These are phyloP conservation scores for Ascosphaera acerosa DNA, from an alignment of 2,329 filamentous ascomycete genomes.

Conservation along the genomic window DNA sequence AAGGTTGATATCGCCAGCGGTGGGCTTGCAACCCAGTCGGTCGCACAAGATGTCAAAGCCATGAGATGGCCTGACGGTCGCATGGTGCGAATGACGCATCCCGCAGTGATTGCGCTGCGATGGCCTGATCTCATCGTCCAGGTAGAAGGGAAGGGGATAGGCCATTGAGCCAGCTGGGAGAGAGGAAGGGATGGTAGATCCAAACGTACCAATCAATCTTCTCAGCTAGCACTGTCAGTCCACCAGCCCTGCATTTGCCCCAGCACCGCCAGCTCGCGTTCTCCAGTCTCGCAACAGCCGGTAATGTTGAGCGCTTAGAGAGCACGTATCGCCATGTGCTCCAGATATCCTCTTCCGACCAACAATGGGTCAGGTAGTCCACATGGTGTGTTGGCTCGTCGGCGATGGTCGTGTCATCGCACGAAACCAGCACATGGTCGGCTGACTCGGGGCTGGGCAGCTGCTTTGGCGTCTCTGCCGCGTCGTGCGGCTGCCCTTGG, in stretches of 20 bases:
- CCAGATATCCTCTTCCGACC: slow-evolving; percentile 93
- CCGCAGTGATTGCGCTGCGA: too few species aligned
- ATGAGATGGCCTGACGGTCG: too few species aligned
- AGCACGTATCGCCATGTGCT: slow-evolving; percentile 88
- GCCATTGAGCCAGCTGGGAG: not conserved
- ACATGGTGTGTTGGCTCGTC: slow-evolving; percentile 62
- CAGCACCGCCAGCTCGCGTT: slow-evolving; percentile 96
- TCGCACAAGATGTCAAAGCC: too few species aligned
- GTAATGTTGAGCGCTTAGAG: slow-evolving; percentile 50
- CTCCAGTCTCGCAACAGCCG: slow-evolving; percentile 59
- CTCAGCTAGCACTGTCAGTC: slow-evolving; percentile 74
- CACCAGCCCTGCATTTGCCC: slow-evolving; percentile 72
- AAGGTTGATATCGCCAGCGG: too few species aligned
- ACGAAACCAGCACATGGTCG: not conserved
- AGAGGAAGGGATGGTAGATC: not conserved
- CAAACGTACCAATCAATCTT: slow-evolving; percentile 64
- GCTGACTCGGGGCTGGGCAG: not conserved
- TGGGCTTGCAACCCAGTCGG: too few species aligned
- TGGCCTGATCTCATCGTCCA: slow-evolving; percentile 2
- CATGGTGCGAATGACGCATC: not conserved
- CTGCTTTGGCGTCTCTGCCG: too few species aligned
- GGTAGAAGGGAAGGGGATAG: too few species aligned
- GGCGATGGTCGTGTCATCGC: slow-evolving; percentile 56
- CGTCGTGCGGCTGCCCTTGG: too few species aligned
- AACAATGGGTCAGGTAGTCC: slow-evolving; percentile 85